Evolutionary conservation across 306 rosid genomes (phyloP), one percentile per base, ranked within the genome.

Genomic region (Corylus americana): DNA sequence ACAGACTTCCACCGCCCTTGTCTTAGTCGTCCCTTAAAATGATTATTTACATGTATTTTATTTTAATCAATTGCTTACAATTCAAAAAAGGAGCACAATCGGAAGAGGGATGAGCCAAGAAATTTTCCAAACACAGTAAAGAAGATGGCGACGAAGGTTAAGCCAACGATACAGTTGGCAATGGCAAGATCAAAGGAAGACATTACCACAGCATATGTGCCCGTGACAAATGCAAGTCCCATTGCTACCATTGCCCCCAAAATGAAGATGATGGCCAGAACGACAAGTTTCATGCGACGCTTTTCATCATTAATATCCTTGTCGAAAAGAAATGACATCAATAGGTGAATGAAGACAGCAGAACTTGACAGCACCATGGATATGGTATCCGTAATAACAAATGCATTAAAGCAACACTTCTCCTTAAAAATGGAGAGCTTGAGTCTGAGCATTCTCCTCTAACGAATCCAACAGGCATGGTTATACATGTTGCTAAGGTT

Each of bases 391-490:
- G 47, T 14, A 12, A 31, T 16, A 31, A 31, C 0, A 18, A 64
- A 64, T 64, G 47, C 70, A 6, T 13, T 35, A 47, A 64, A 35
- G 70, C 70, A 64, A 4, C 0, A 9, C 4, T 75, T 2, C 4
- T 25, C 49, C 29, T 47, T 2, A 48, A 14, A 45, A 75, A 2
- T 4, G 58, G 61, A 27, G 59, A 4, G 8, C 71, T 59, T 14
- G 11, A 47, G 1, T 18, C 7, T 3, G 47, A 22, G 3, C 37
- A 20, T 0, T 59, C 7, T 53, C 4, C 11, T 42, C 78, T 12
- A 5, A 11, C 4, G 70, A 42, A 75, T n/a, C 58, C 79, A 10
- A 71, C 71, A 0, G 79, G 79, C 71, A 75, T 55, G 27, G 48
- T 64, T 31, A 64, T 64, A 0, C 22, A 20, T 35, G 5, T 47